Conservation (phyloP, 495 filamentous ascomycete species). For the Monascus purpureus region DNA sequence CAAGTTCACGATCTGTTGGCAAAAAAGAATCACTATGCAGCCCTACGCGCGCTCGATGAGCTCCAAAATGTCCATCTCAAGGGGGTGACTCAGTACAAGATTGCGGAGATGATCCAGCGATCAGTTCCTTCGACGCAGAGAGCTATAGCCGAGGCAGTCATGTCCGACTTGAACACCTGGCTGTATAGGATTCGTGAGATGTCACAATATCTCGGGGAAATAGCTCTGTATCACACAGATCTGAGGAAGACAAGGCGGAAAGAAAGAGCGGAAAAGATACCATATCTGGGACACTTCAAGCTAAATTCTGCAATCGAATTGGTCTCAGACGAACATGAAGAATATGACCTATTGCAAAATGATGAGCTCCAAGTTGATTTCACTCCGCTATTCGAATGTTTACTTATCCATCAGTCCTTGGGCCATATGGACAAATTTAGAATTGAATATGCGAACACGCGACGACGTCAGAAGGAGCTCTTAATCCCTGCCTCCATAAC, state of each 20-base stretch:
- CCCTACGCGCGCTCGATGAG: slow-evolving; percentile 86
- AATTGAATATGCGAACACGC: slow-evolving; percentile 76
- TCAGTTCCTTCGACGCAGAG: slow-evolving; percentile 87
- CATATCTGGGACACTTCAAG: slow-evolving; percentile 66
- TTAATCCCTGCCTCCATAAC: slow-evolving; percentile 61
- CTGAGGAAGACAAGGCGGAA: slow-evolving; percentile 74
- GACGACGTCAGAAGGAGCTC: slow-evolving; percentile 82
- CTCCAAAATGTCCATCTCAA: slow-evolving; percentile 92
- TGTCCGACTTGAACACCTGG: slow-evolving; percentile 96
- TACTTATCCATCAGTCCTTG: slow-evolving; percentile 93
- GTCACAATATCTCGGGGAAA: slow-evolving; percentile 85
- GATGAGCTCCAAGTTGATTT: slow-evolving; percentile 91
- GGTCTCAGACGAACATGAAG: slow-evolving; percentile 86
- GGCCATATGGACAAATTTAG: slow-evolving; percentile 86
- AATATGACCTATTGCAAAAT: slow-evolving; percentile 88
- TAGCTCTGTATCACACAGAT: slow-evolving; percentile 93
- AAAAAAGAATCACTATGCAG: slow-evolving; percentile 90
- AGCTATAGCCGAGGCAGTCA: slow-evolving; percentile 88
- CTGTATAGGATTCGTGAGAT: slow-evolving; percentile 92
- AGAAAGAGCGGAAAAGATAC: slow-evolving; percentile 55
- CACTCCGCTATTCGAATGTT: slow-evolving; percentile 82
- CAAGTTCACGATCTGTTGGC: slow-evolving; percentile 81
- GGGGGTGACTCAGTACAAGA: slow-evolving; percentile 83
- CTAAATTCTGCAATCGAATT: slow-evolving; percentile 93
- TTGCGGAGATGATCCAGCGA: slow-evolving; percentile 89